These are phyloP conservation scores for Emergomyces orientalis DNA, from an alignment of 2,329 filamentous ascomycete species.

Conservation along the genomic window DNA sequence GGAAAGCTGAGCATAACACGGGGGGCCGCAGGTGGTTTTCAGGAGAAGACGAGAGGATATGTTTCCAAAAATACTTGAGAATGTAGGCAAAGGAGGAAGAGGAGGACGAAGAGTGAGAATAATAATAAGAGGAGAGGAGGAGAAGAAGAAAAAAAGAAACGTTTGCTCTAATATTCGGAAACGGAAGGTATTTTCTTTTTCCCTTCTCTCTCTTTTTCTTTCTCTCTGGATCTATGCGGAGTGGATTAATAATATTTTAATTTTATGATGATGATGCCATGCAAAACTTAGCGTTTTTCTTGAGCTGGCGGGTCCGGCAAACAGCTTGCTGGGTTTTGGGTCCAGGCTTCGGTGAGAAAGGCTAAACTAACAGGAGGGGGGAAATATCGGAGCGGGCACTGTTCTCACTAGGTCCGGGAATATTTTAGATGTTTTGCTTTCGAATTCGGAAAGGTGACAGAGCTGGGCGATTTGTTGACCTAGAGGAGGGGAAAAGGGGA, in stretches of 20 bases:
- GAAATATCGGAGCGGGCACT: not conserved
- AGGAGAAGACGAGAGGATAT: no score
- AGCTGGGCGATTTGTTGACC: no score
- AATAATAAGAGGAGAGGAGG: no score
- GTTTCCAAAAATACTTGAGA: no score
- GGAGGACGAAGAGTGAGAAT: no score
- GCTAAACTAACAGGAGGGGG: not conserved
- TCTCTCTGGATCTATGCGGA: no score
- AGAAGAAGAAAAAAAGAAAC: not conserved
- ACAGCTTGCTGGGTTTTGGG: not conserved
- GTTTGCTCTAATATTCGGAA: not conserved
- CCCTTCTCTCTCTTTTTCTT: not conserved
- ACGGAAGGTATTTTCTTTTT: not conserved
- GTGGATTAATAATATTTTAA: no score
- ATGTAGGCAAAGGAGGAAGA: no score
- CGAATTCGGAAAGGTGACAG: no score
- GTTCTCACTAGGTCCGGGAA: not conserved
- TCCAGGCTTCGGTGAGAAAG: not conserved
- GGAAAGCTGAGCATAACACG: no score
- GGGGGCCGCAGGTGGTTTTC: no score
- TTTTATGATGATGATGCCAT: not conserved
- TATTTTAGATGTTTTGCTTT: not conserved
- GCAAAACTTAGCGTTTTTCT: not conserved
- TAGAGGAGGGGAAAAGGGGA: no score
- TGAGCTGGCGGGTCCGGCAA: not conserved